Percentiles rank a stretch among this genome's conserved stretches.
phyloP scores from a whole-genome alignment of 495 filamentous ascomycete species.

The Sporormia fimetaria region DNA sequence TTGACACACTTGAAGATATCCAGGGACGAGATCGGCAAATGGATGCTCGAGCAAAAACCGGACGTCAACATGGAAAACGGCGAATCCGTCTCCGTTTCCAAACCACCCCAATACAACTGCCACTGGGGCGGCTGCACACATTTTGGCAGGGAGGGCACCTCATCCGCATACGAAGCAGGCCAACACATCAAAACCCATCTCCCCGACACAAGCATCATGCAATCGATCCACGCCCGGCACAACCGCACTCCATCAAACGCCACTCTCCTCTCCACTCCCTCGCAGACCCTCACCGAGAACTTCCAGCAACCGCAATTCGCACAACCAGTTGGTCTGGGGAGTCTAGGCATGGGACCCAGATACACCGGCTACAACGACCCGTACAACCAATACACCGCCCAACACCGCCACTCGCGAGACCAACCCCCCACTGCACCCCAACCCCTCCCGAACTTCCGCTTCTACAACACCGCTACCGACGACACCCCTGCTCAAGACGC shows the following conservation, averaged over 20 bases:
- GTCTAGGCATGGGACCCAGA: conserved; percentile 9
- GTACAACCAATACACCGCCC: conserved; percentile 31
- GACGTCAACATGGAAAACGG: conserved; percentile 25
- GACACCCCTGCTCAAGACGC: conserved; percentile 74
- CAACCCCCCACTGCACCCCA: conserved; percentile 34
- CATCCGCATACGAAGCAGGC: conserved; percentile 38
- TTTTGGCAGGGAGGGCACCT: conserved; percentile 39
- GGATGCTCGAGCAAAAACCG: conserved; percentile 22
- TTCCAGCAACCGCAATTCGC: conserved; percentile 23
- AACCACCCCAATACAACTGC: conserved; percentile 34
- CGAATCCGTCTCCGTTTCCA: conserved; percentile 5
- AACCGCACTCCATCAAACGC: conserved; percentile 23
- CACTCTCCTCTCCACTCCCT: conserved; percentile 9
- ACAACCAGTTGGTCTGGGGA: conserved; percentile 13
- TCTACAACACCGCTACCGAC: conserved; percentile 60
- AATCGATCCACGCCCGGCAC: conserved; percentile 24
- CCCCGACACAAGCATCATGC: conserved; percentile 35
- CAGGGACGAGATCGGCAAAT: conserved; percentile 26
- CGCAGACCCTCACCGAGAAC: conserved; percentile 13
- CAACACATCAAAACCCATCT: conserved; percentile 57
- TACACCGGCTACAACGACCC: conserved; percentile 33
- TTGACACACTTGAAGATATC: conserved; percentile 52
- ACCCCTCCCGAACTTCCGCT: conserved; percentile 38
- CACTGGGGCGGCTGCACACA: conserved; percentile 47
- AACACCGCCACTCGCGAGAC: background rate